phyloP scores from a whole-genome alignment of 768 basidiomycete species.

The Kwoniella pini region DNA sequence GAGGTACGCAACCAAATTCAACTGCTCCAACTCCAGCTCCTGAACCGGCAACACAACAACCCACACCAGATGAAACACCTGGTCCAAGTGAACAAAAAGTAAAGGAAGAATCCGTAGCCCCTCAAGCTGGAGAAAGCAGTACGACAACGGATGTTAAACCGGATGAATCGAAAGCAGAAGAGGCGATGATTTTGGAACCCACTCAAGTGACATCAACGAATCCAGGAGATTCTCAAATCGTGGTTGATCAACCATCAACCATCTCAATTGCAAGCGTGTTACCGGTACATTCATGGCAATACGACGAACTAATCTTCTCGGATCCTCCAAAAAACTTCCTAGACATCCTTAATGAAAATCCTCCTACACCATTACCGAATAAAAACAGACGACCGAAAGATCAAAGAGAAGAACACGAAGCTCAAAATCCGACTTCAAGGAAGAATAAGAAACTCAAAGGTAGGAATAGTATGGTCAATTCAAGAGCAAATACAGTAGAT shows the following conservation, averaged over 20 bases:
- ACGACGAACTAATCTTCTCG: slow-evolving; percentile 95
- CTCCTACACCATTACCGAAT: slow-evolving; percentile 73
- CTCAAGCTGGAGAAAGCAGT: not conserved
- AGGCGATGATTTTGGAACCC: not conserved
- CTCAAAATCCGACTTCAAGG: not conserved
- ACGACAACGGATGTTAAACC: too few species aligned
- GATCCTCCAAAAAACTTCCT: slow-evolving; percentile 89
- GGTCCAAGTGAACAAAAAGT: not conserved
- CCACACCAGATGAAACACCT: not conserved
- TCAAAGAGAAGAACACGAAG: slow-evolving; percentile 41
- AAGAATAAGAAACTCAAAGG: slow-evolving; percentile 56
- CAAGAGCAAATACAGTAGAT: slow-evolving; percentile 64
- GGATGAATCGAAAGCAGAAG: not conserved
- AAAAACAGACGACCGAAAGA: slow-evolving; percentile 38
- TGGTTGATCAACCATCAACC: not conserved
- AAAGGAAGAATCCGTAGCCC: not conserved
- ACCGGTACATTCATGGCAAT: slow-evolving; percentile 91
- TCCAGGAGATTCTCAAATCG: not conserved
- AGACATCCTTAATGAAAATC: slow-evolving; percentile 72
- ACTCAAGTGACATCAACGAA: not conserved
- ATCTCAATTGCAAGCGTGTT: slow-evolving; percentile 34
- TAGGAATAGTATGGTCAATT: slow-evolving; percentile 55
- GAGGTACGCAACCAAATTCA: not conserved
- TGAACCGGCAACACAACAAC: not conserved
- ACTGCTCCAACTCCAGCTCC: slow-evolving; percentile 7